Conservation (phyloP, 768 basidiomycete species). For the Phlegmacium glaucopus region DNA sequence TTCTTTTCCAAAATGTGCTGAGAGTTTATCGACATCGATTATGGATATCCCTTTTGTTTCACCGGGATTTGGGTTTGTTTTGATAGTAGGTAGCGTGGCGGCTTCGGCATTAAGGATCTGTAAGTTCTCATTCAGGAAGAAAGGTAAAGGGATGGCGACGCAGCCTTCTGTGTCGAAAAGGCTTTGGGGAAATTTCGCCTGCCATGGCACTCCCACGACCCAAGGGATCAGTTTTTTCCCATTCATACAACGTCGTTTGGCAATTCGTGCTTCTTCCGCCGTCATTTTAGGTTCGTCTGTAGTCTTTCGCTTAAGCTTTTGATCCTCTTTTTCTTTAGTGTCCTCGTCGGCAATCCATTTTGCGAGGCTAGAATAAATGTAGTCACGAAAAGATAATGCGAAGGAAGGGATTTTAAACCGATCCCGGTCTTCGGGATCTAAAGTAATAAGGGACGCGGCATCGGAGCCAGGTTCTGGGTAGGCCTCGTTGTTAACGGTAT, state of each 20-base stretch:
- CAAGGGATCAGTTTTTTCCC: neutral
- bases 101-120: too few species aligned
- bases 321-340: too few species aligned
- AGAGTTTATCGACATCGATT: slow-evolving; percentile 4
- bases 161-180: neutral
- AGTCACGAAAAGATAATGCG: neutral
- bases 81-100: too few species aligned
- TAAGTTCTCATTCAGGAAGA: too few species aligned
- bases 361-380: neutral
- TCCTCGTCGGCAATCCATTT: slow-evolving; percentile 1
- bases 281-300: neutral
- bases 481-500: neutral
- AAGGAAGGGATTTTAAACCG: slow-evolving; percentile 1
- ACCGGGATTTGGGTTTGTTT: too few species aligned
- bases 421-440: too few species aligned
- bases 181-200: neutral
- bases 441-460: slow-evolving; percentile 2
- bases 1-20: neutral
- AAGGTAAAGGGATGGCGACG: slow-evolving; percentile 23
- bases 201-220: neutral
- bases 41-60: slow-evolving; percentile 12
- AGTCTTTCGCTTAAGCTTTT: neutral
- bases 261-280: neutral
- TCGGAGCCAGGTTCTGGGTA: slow-evolving; percentile 6
- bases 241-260: neutral